Evolutionary conservation across 2,329 filamentous ascomycete species (phyloP).

Genomic region (Ilyonectria destructans): DNA sequence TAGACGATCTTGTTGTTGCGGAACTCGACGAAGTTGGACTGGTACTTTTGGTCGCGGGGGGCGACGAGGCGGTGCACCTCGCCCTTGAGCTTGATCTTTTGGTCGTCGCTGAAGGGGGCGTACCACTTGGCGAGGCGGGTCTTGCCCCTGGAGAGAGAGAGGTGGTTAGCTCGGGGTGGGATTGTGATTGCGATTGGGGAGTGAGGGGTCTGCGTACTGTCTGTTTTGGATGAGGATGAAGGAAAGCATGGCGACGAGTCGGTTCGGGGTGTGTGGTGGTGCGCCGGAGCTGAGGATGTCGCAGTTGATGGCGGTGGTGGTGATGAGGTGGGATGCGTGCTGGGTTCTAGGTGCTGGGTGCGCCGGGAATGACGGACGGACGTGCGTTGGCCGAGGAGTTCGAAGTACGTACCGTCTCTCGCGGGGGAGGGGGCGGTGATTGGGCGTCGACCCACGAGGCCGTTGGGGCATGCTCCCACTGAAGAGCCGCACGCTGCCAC

Average conservation of each 20-base stretch:
- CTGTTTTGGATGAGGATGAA: constrained; percentile 94
- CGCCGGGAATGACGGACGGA: constrained; percentile 30
- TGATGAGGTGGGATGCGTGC: constrained; percentile 9
- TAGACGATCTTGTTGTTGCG: constrained; percentile 97
- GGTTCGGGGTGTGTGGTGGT: constrained; percentile 9
- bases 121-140: constrained; percentile 99
- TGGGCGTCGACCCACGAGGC: constrained; percentile 10
- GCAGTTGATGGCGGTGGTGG: constrained; percentile 21
- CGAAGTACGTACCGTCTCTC: constrained; percentile 18
- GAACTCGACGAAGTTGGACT: constrained; percentile 99
- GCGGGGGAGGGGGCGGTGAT: constrained; percentile 35
- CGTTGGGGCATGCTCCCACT: constrained; percentile 2
- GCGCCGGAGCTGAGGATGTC: constrained; percentile 17
- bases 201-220: constrained; percentile 71
- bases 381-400: not conserved
- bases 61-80: constrained; percentile 98
- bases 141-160: constrained; percentile 81
- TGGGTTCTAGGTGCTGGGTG: constrained; percentile 3
- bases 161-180: constrained; percentile 5
- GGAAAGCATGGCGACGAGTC: constrained; percentile 73
- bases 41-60: constrained; percentile 98
- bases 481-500: constrained; percentile 22
- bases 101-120: constrained; percentile 97
- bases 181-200: not conserved
- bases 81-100: constrained; percentile 99